A percentile compares a stretch with the other conserved stretches of the same genome.
These are phyloP conservation scores for Mrakia frigida DNA, from an alignment of 768 basidiomycete genomes.

Conservation along the genomic window DNA sequence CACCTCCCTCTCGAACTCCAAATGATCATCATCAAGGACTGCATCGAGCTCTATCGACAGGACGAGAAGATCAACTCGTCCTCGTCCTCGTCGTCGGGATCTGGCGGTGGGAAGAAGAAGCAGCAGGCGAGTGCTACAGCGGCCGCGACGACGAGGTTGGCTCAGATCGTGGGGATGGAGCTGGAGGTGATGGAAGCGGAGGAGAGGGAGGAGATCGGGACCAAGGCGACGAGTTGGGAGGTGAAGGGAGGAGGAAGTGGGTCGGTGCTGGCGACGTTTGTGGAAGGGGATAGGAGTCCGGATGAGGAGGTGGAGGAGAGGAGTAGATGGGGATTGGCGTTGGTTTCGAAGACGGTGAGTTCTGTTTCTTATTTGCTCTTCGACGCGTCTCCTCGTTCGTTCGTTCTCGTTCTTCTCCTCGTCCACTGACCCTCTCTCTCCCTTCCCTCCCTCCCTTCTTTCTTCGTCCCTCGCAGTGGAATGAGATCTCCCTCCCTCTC, in stretches of 20 bases:
- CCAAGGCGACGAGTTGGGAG: not conserved
- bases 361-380: too few species aligned
- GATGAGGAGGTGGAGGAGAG: slow-evolving; percentile 6
- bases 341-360: slow-evolving; percentile 17
- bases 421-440: not conserved
- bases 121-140: not conserved
- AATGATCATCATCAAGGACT: slow-evolving; percentile 21
- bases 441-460: too few species aligned
- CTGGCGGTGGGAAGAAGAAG: not conserved
- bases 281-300: not conserved
- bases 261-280: not conserved
- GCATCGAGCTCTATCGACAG: slow-evolving; percentile 15
- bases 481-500: slow-evolving; percentile 10
- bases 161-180: not conserved
- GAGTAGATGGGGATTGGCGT: slow-evolving; percentile 9
- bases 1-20: slow-evolving; percentile 29
- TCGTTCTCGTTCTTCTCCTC: not conserved
- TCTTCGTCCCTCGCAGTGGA: not conserved
- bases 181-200: not conserved
- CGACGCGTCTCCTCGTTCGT: not conserved
- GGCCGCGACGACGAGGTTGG: not conserved
- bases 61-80: slow-evolving; percentile 18
- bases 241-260: not conserved
- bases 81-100: too few species aligned
- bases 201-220: not conserved